Evolutionary conservation across 2,329 filamentous ascomycete genomes (phyloP).

Genomic region (Delphinella strobiligena): DNA sequence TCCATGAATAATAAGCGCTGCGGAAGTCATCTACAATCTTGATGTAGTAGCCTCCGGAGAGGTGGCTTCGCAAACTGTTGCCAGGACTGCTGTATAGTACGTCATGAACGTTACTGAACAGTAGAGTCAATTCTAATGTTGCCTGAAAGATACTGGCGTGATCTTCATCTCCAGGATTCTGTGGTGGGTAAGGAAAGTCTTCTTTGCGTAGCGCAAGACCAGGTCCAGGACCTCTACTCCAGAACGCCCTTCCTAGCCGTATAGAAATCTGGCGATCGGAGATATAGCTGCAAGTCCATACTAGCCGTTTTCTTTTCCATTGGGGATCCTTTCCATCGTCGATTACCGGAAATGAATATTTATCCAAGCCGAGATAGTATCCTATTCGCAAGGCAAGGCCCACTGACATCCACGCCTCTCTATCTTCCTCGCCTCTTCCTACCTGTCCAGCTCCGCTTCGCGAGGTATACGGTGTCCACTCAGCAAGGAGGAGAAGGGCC

Average conservation of each 20-base stretch:
- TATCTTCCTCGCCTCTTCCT: slow-evolving; percentile 60
- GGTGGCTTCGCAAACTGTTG: slow-evolving; percentile 56
- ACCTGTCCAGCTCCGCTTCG: slow-evolving; percentile 49
- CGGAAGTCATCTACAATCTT: slow-evolving; percentile 66
- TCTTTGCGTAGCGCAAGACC: slow-evolving; percentile 52
- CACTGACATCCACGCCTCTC: slow-evolving; percentile 67
- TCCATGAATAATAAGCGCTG: slow-evolving; percentile 57
- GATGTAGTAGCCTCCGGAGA: slow-evolving; percentile 55
- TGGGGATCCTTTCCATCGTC: slow-evolving; percentile 46
- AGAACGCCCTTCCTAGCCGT: slow-evolving; percentile 59
- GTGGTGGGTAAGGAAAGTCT: slow-evolving; percentile 54
- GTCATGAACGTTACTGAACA: slow-evolving; percentile 64
- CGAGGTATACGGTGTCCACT: slow-evolving; percentile 60
- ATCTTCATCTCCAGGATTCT: slow-evolving; percentile 49
- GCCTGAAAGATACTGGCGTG: slow-evolving; percentile 59
- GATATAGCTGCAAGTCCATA: slow-evolving; percentile 58
- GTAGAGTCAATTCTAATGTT: slow-evolving; percentile 56
- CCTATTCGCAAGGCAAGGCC: slow-evolving; percentile 57
- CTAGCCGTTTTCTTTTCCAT: slow-evolving; percentile 51
- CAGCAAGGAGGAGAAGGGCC: slow-evolving; percentile 55
- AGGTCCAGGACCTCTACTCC: slow-evolving; percentile 59
- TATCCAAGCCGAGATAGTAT: slow-evolving; percentile 58
- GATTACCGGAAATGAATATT: slow-evolving; percentile 53
- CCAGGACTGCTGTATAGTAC: slow-evolving; percentile 61
- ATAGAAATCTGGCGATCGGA: slow-evolving; percentile 59